phyloP scores from a whole-genome alignment of 192 early-diverging fungal genomes.

The Haplosporangium gracile region DNA sequence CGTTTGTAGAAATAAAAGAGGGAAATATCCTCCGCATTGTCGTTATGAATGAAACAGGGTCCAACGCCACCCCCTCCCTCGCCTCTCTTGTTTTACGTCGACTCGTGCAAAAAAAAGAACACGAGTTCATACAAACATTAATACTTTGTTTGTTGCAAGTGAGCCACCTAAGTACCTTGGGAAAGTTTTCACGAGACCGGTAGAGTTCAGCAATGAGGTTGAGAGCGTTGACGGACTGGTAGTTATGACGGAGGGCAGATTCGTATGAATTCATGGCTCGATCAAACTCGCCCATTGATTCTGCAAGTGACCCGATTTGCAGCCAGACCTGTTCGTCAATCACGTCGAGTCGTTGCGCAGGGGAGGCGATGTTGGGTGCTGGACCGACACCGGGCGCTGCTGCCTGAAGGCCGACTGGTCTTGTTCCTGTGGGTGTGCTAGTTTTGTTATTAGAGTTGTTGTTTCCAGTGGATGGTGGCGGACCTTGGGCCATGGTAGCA shows the following conservation, averaged over 20 bases:
- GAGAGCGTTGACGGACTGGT: slow-evolving; percentile 87
- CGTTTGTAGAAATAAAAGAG: background rate
- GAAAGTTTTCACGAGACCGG: slow-evolving; percentile 85
- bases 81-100: background rate
- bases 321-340: slow-evolving; percentile 77
- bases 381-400: background rate
- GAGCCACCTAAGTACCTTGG: slow-evolving; percentile 60
- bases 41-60: slow-evolving; percentile 5
- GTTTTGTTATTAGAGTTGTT: background rate
- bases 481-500: background rate
- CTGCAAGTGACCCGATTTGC: slow-evolving; percentile 62
- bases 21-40: background rate
- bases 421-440: background rate
- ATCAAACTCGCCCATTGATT: slow-evolving; percentile 81
- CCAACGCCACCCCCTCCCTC: background rate
- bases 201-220: slow-evolving; percentile 88
- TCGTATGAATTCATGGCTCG: slow-evolving; percentile 90
- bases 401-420: slow-evolving; percentile 11
- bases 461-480: background rate
- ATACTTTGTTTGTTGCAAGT: background rate
- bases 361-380: slow-evolving; percentile 26
- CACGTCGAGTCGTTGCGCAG: slow-evolving; percentile 62
- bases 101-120: background rate
- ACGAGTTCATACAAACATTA: background rate
- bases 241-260: slow-evolving; percentile 91